Conservation (phyloP, 441 rosid species). For the Eruca vesicaria region DNA sequence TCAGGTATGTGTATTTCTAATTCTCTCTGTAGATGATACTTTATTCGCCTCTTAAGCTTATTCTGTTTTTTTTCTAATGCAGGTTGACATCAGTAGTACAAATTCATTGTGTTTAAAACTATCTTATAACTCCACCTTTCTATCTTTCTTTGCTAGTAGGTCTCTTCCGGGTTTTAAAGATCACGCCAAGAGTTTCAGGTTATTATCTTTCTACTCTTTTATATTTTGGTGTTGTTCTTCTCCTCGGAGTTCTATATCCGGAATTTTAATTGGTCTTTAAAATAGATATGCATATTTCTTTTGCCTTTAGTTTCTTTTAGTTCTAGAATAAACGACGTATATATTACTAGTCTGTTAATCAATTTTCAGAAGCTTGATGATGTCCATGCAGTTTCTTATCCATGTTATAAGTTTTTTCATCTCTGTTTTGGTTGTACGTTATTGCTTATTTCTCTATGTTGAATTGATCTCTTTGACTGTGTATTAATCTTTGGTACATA, state of each 20-base stretch:
- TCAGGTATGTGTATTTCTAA: not conserved
- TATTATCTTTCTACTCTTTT: not conserved
- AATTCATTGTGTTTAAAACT: too few species aligned
- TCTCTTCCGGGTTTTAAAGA: not conserved
- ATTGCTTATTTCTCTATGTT: not conserved
- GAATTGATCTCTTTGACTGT: not conserved
- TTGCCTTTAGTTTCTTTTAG: not conserved
- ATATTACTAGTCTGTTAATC: not conserved
- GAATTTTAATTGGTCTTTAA: too few species aligned
- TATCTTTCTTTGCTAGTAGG: not conserved
- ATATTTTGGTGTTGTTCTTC: not conserved
- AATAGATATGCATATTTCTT: not conserved
- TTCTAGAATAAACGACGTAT: too few species aligned
- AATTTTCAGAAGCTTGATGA: not conserved
- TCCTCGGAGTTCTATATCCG: too few species aligned
- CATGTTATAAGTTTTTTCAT: not conserved
- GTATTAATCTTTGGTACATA: not conserved
- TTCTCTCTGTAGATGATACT: not conserved
- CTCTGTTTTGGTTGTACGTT: not conserved
- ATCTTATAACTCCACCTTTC: not conserved
- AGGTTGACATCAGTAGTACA: not conserved
- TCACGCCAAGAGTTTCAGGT: not conserved
- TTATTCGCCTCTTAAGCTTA: not conserved
- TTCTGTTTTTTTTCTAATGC: too few species aligned
- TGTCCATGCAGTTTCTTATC: too few species aligned